Evolutionary conservation across 1,139 yeast species (phyloP), one percentile per base, ranked within the genome.

Genomic region (Taphrina communis): DNA sequence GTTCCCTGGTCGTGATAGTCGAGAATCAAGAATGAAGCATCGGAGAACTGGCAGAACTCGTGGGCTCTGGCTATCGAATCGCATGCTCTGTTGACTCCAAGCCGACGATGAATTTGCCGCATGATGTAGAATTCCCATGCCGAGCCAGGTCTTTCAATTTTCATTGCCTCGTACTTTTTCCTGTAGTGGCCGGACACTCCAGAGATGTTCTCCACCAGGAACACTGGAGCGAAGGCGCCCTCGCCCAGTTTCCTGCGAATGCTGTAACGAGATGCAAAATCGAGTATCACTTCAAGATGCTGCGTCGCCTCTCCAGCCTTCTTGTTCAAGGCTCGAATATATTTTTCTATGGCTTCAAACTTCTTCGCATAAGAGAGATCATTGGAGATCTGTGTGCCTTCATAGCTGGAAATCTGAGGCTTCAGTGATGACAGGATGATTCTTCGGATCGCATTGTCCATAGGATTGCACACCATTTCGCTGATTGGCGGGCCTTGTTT

Each of bases 61-160:
- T 85, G 82, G 0, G 86, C 86, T 25, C 78, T 76, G 1, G 89
- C 82, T 19, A 88, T 80, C 3, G 86, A 83, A 6, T 75, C 73
- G 46, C 79, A 71, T 0, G 78, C 73, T 35, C 77, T 2, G 75
- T 59, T 11, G 19, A 58, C 65, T 12, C 69, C 69, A 58, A 73
- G 53, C 25, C 76, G 69, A 9, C 67, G 61, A 51, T 72, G 72
- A 82, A 74, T 67, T 84, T 78, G 74, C 65, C 84, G 85, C 9
- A 89, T 79, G 38, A 91, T 86, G 75, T 89, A 91, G 74, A 84
- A 90, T 76, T 92, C 97, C 97, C 97, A 92, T 11, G 85, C 82
- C 52, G 86, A 84, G 0, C 91, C 80, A 0, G 94, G 92, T 31
- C 83, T 81, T 75, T 89, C 93, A 12, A 89, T 84, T 75, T 92